Conservation (phyloP, 306 rosid genomes). For the Begonia masoniana region DNA sequence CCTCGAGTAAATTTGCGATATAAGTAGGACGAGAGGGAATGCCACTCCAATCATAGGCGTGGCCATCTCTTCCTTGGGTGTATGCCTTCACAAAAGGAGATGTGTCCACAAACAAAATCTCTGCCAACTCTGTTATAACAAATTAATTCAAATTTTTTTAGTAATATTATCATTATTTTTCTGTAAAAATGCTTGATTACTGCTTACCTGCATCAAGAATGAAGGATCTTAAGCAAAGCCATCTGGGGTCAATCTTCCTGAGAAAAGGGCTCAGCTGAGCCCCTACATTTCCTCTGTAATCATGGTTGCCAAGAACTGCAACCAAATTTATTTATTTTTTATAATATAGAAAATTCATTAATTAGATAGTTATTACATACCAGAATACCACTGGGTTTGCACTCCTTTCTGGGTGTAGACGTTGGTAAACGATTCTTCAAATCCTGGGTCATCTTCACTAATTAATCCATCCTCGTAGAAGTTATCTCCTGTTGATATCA, state of each 20-base stretch:
- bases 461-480: constrained; percentile 37
- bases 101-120: constrained; percentile 80
- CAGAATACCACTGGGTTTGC: constrained; percentile 43
- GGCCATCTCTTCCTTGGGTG: constrained; percentile 23
- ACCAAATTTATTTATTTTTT: no score
- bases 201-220: constrained; percentile 32
- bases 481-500: constrained; percentile 58
- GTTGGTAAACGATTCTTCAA: constrained; percentile 42
- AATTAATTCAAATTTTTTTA: no score
- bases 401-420: constrained; percentile 57
- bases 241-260: constrained; percentile 33
- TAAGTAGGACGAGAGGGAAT: constrained; percentile 44
- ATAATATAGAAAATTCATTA: no score
- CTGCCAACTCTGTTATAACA: constrained; percentile 29
- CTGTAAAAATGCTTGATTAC: no score
- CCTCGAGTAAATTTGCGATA: constrained; percentile 44
- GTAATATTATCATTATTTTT: no score
- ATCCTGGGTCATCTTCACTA: constrained; percentile 34
- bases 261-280: constrained; percentile 53
- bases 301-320: constrained; percentile 87
- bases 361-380: constrained; percentile 11
- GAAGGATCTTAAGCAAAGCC: constrained; percentile 66
- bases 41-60: constrained; percentile 63
- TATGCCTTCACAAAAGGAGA: constrained; percentile 53
- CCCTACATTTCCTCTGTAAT: constrained; percentile 65